Percentiles rank a stretch among this genome's conserved stretches.
These are phyloP conservation scores for Uronychia setigera DNA, from an alignment of 73 alveolate species.

Conservation along the genomic window DNA sequence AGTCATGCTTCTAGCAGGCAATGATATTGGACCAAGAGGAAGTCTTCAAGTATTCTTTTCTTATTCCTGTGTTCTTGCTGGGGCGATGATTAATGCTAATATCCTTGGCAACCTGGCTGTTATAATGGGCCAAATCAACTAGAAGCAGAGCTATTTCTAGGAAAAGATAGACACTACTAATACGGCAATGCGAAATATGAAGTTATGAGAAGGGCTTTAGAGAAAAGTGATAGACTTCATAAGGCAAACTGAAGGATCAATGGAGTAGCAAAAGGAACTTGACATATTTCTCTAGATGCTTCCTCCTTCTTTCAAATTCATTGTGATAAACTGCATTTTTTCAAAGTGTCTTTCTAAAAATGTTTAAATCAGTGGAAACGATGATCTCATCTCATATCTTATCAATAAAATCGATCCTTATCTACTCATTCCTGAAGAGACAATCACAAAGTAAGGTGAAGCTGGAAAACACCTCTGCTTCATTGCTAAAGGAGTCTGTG, in stretches of 20 bases:
- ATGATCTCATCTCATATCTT: too few species aligned
- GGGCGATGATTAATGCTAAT: not conserved
- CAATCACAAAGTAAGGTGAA: too few species aligned
- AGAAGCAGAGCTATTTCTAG: not conserved
- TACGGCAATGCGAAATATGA: constrained; percentile 17
- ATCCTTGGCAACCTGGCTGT: constrained; percentile 5
- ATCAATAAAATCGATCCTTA: too few species aligned
- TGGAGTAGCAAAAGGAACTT: not conserved
- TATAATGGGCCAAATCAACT: constrained; percentile 1
- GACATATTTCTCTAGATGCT: not conserved
- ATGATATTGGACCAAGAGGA: constrained; percentile 29
- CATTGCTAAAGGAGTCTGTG: too few species aligned
- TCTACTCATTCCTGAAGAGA: too few species aligned
- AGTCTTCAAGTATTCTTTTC: not conserved
- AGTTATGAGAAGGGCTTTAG: not conserved
- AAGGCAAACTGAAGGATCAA: not conserved
- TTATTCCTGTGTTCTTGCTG: not conserved
- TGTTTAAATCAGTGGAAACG: too few species aligned
- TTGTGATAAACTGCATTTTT: not conserved
- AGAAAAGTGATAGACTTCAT: not conserved
- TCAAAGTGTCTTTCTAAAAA: too few species aligned
- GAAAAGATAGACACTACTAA: constrained; percentile 25
- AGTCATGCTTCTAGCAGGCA: constrained; percentile 37
- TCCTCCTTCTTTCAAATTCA: not conserved
- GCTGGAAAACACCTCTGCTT: too few species aligned